Base-by-base conservation (phyloP, 2,329 filamentous ascomycete species). In the Nemania sp. region DNA sequence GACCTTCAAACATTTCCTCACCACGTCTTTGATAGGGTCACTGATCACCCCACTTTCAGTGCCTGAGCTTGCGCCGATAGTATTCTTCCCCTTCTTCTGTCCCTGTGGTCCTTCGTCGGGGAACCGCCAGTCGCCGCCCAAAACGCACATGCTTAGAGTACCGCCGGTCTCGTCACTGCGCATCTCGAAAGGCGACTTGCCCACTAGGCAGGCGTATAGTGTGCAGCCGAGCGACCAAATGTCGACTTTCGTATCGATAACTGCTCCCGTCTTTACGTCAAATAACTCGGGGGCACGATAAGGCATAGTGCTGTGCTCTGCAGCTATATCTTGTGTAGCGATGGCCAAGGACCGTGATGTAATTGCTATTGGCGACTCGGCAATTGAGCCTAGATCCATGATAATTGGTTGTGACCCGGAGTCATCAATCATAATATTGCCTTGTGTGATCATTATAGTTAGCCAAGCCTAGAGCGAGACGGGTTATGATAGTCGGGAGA, bases 401-500 rank as follows among this genome's bases (percentile, higher is more conserved):
- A 99, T 88, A 75, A 99, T 96, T 2, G 96, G 95, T 32, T 90
- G 90, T 67, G 90, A 88, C 73, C 96, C 96, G 75, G 93, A 90
- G 79, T 98, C 95, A 73, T 93, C 92, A 73, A 99, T 97, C 96
- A 99, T 99, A 78, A 99, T 97, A 82, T 99, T 99, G 66, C 94
- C 88, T 89, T 66, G 27, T 54, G 41, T n/a, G 53, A 51, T 64
- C 8, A 22, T 29, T n/a, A 32, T 54, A 24, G 51, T 61, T 49
- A 68, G 62, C 54, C 22, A 53, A 29, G 45, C 5, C 11, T 24
- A 26, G 20, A 26, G 20, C 26, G 52, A 63, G 59, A 22, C 18
- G 22, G 3, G 7, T 26, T 29, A 8, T 54, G 20, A 26, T 18
- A 22, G n/a, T 26, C 52, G 5, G 43, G 10, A 45, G 75, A 15